These are phyloP conservation scores for Solanum pimpinellifolium DNA, from an alignment of 257 asterid genomes.

Conservation along the genomic window DNA sequence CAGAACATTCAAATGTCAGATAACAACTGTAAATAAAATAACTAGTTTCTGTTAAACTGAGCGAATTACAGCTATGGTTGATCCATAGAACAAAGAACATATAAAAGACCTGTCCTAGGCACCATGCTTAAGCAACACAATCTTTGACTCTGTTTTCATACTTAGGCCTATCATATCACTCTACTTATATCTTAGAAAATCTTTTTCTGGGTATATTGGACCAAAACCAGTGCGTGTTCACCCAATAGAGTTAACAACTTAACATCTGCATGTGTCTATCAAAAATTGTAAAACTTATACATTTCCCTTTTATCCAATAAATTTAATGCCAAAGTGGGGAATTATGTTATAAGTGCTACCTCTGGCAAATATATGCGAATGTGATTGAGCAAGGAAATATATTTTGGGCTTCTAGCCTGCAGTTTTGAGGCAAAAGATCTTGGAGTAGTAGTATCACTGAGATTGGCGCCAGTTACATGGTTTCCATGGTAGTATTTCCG, in stretches of 20 bases:
- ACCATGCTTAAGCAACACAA: background rate
- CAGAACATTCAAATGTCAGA: background rate
- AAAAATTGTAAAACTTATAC: background rate
- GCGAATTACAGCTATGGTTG: background rate
- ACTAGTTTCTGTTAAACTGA: background rate
- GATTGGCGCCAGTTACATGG: constrained; percentile 70
- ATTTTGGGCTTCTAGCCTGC: constrained; percentile 92
- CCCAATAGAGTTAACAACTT: background rate
- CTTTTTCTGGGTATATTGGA: background rate
- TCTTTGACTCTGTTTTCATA: background rate
- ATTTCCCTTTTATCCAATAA: background rate
- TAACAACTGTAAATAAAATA: background rate
- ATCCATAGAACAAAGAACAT: background rate
- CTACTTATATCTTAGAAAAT: background rate
- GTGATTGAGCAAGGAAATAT: constrained; percentile 90
- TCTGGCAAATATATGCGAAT: constrained; percentile 93
- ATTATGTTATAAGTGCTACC: constrained; percentile 29
- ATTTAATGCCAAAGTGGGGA: background rate
- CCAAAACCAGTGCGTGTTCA: background rate
- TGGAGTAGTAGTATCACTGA: constrained; percentile 69
- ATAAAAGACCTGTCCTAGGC: background rate
- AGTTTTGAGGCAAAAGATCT: constrained; percentile 73
- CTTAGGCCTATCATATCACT: background rate
- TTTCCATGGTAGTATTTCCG: constrained; percentile 88
- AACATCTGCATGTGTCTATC: background rate